Conservation (phyloP, 495 filamentous ascomycete species). For the Aspergillus carlsbadensis region DNA sequence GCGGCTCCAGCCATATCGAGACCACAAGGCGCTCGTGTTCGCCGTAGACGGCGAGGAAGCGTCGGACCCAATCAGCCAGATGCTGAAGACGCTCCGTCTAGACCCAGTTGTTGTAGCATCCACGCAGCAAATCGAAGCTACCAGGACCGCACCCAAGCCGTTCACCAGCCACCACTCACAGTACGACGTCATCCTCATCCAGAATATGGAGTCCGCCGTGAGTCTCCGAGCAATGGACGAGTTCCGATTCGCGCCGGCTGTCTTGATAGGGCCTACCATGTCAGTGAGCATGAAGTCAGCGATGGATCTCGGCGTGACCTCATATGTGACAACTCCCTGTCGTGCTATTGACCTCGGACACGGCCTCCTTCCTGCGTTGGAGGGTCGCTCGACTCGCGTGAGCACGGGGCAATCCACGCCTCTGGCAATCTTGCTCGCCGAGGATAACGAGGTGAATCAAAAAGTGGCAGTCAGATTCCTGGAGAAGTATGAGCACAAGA, state of each 20-base stretch:
- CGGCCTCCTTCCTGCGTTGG: constrained; percentile 95
- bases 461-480: constrained; percentile 94
- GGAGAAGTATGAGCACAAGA: constrained; percentile 95
- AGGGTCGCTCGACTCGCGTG: constrained; percentile 91
- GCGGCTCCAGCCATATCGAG: constrained; percentile 83
- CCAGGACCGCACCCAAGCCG: constrained; percentile 56
- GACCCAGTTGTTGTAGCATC: constrained; percentile 78
- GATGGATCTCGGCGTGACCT: constrained; percentile 92
- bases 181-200: constrained; percentile 97
- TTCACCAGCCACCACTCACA: constrained; percentile 57
- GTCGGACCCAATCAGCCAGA: constrained; percentile 70
- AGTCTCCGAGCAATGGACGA: constrained; percentile 82
- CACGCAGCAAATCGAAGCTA: constrained; percentile 51
- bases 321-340: constrained; percentile 98
- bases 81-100: constrained; percentile 77
- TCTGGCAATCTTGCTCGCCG: constrained; percentile 92
- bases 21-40: constrained; percentile 87
- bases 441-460: constrained; percentile 98
- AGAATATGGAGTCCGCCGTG: constrained; percentile 86
- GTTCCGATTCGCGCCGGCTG: constrained; percentile 96
- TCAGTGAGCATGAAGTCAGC: constrained; percentile 93
- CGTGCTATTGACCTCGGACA: constrained; percentile 94
- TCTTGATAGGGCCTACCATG: constrained; percentile 86
- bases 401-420: constrained; percentile 91
- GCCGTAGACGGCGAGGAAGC: constrained; percentile 85